These are phyloP conservation scores for Pelargonium cotyledonis DNA, from an alignment of 441 rosid genomes.

Conservation along the genomic window DNA sequence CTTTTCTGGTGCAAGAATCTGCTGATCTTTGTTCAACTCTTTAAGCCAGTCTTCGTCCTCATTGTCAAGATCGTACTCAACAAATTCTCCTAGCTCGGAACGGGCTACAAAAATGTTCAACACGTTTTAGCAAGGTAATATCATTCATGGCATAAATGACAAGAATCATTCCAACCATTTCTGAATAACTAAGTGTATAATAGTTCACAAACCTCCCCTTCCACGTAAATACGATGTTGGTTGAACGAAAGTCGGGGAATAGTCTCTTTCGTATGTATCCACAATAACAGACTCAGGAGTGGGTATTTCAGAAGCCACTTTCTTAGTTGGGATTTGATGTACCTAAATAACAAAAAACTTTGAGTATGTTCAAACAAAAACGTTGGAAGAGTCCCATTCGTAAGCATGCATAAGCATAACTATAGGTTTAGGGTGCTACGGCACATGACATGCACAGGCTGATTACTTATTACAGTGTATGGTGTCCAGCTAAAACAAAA, in stretches of 20 bases:
- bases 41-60: constrained; percentile 97
- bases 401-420: background rate
- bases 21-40: constrained; percentile 49
- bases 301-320: constrained; percentile 72
- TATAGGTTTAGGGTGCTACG: background rate
- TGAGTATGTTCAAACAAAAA: constrained; percentile 1
- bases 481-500: background rate
- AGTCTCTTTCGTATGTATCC: constrained; percentile 88
- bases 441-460: background rate
- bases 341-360: constrained; percentile 30
- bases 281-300: constrained; percentile 83
- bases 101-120: constrained; percentile 50
- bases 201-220: constrained; percentile 63
- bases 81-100: constrained; percentile 92
- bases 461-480: background rate
- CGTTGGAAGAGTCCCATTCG: background rate
- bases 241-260: constrained; percentile 64
- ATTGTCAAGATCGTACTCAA: constrained; percentile 93
- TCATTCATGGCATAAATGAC: constrained; percentile 8
- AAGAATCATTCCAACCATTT: background rate
- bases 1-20: constrained; percentile 62
- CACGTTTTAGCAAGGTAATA: constrained; percentile 4
- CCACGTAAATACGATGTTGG: constrained; percentile 87
- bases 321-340: constrained; percentile 57
- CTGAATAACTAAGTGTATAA: background rate